phyloP scores from a whole-genome alignment of 148 eudicot genomes.

The Bassia scoparia region DNA sequence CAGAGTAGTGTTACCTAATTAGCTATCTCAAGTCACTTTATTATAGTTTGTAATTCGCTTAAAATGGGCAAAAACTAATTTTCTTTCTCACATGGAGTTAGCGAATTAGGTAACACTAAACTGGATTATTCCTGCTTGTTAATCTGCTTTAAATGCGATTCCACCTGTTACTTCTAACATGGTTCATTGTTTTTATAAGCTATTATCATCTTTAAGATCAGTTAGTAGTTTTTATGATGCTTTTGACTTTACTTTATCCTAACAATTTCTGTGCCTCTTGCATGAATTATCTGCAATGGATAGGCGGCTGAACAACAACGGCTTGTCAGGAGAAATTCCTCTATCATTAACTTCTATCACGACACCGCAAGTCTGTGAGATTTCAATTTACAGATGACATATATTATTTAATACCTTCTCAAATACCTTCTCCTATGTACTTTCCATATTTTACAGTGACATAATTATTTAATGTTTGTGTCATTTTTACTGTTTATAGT shows the following conservation, averaged over 20 bases:
- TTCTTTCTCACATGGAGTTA: too few species aligned
- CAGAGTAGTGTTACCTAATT: too few species aligned
- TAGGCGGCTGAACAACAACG: constrained; percentile 83
- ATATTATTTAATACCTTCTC: too few species aligned
- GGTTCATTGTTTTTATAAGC: background rate
- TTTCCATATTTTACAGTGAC: background rate
- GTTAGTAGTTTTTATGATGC: background rate
- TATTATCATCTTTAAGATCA: background rate
- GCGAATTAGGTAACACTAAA: too few species aligned
- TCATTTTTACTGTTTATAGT: constrained; percentile 38
- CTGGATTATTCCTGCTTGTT: background rate
- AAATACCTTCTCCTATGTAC: constrained; percentile 17
- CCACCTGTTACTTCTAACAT: background rate
- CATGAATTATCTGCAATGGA: constrained; percentile 36
- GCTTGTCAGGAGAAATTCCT: constrained; percentile 58
- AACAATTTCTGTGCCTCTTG: constrained; percentile 23
- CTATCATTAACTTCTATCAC: constrained; percentile 42
- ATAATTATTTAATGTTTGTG: constrained; percentile 13
- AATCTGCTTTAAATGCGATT: background rate
- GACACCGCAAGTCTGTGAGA: constrained; percentile 78
- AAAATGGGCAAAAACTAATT: too few species aligned
- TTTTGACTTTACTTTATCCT: background rate
- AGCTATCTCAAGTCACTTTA: too few species aligned
- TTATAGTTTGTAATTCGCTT: too few species aligned
- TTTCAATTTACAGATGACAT: constrained; percentile 16